Evolutionary conservation across 257 asterid genomes (phyloP).

Genomic region (Ligustrum vulgare): DNA sequence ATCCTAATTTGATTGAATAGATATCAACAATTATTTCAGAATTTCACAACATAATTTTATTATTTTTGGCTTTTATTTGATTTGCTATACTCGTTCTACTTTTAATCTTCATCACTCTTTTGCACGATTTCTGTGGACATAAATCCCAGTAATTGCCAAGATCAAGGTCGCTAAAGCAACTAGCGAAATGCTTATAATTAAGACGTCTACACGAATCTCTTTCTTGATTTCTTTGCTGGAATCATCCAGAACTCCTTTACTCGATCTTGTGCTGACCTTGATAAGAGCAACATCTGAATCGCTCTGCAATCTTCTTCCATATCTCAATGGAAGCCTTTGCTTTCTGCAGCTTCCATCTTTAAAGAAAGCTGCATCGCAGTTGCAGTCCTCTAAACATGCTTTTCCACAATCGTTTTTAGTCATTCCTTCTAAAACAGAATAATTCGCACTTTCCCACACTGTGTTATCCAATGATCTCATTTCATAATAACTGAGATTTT

Average conservation of each 20-base stretch:
- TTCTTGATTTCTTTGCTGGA: constrained; percentile 7
- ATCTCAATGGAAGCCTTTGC: constrained; percentile 53
- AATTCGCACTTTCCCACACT: constrained; percentile 22
- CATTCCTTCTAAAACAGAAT: background rate
- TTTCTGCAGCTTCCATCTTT: constrained; percentile 28
- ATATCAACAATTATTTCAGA: too few species aligned
- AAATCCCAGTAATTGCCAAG: constrained; percentile 26
- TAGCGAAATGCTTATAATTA: constrained; percentile 31
- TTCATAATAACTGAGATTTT: background rate
- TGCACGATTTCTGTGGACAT: constrained; percentile 10
- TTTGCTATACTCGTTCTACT: too few species aligned
- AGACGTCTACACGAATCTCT: constrained; percentile 23
- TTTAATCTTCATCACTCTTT: constrained; percentile 15
- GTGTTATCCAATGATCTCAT: constrained; percentile 5
- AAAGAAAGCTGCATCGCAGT: constrained; percentile 45
- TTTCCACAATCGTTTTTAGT: constrained; percentile 28
- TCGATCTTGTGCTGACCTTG: constrained; percentile 22
- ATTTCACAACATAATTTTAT: too few species aligned
- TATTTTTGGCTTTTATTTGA: too few species aligned
- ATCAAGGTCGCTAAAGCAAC: constrained; percentile 22
- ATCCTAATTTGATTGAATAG: too few species aligned
- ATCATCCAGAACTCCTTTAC: background rate
- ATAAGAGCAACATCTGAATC: constrained; percentile 33
- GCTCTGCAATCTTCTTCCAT: constrained; percentile 25
- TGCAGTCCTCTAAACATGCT: constrained; percentile 36